Conservation (phyloP, 108 stramenopile genomes). For the Skeletonema grethae region DNA sequence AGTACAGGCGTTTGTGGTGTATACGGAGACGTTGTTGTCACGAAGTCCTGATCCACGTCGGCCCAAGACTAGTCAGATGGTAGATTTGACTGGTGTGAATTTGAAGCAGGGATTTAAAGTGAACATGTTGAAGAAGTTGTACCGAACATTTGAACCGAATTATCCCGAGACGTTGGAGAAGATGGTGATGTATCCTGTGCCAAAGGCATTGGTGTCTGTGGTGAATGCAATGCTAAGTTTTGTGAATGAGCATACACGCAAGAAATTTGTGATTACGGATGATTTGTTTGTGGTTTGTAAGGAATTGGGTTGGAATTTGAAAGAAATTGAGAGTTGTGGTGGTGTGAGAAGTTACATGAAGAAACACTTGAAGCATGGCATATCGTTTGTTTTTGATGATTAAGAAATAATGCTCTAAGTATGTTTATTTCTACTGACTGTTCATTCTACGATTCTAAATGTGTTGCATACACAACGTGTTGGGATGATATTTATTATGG, state of each 20-base stretch:
- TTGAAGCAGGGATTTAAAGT: slow-evolving; percentile 70
- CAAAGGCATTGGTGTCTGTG: slow-evolving; percentile 54
- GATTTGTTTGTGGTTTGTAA: slow-evolving; percentile 69
- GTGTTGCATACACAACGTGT: too few relatives aligned
- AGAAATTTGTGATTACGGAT: slow-evolving; percentile 85
- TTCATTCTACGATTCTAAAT: neutral
- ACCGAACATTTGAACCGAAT: slow-evolving; percentile 76
- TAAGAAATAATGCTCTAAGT: neutral
- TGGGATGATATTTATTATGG: neutral
- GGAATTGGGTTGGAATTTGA: slow-evolving; percentile 75
- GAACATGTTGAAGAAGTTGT: slow-evolving; percentile 66
- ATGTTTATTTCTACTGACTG: neutral
- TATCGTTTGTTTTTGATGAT: slow-evolving; percentile 63
- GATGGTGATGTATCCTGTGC: slow-evolving; percentile 87
- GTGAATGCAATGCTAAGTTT: slow-evolving; percentile 69
- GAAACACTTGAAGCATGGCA: slow-evolving; percentile 69
- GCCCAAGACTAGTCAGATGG: slow-evolving; percentile 73
- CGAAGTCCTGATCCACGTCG: slow-evolving; percentile 62
- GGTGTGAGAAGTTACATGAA: slow-evolving; percentile 77
- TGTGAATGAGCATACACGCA: slow-evolving; percentile 81
- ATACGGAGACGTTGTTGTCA: slow-evolving; percentile 72
- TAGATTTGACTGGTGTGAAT: slow-evolving; percentile 74
- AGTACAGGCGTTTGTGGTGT: slow-evolving; percentile 78
- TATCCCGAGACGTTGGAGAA: slow-evolving; percentile 78
- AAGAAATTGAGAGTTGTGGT: slow-evolving; percentile 72